Evolutionary conservation across 192 early-diverging fungal genomes (phyloP).

Genomic region (Mortierella claussenii): DNA sequence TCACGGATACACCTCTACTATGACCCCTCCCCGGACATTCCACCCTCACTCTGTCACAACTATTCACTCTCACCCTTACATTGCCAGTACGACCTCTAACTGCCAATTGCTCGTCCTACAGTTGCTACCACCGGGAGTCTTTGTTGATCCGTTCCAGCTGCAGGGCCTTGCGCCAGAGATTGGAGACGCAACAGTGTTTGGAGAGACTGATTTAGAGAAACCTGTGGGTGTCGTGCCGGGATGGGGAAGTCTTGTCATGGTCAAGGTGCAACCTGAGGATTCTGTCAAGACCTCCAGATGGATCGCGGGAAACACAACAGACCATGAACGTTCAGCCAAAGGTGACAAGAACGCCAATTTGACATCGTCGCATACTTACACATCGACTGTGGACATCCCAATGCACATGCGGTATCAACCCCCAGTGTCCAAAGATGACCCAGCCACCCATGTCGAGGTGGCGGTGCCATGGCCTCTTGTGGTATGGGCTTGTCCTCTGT

Average conservation of each 20-base stretch:
- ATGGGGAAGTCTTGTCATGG: conserved; percentile 47
- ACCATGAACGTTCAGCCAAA: no score
- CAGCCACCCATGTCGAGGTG: conserved; percentile 27
- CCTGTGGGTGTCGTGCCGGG: conserved; percentile 45
- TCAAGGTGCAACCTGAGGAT: conserved; percentile 40
- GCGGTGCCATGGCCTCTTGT: conserved; percentile 43
- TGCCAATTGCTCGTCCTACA: conserved; percentile 41
- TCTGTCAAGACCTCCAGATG: conserved; percentile 38
- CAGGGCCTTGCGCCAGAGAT: conserved; percentile 46
- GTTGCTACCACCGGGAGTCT: conserved; percentile 36
- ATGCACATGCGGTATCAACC: conserved; percentile 53
- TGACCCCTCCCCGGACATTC: conserved; percentile 40
- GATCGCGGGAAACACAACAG: conserved; percentile 3
- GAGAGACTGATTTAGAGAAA: conserved; percentile 50
- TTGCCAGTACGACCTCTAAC: conserved; percentile 19
- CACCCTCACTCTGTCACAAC: conserved; percentile 49
- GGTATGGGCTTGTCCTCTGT: conserved; percentile 29
- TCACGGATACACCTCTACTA: conserved; percentile 35
- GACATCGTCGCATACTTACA: background rate
- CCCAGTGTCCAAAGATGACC: conserved; percentile 14
- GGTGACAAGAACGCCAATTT: background rate
- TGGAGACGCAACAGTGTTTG: conserved; percentile 34
- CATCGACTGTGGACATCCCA: conserved; percentile 34
- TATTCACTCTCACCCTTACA: conserved; percentile 40
- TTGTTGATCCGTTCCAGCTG: conserved; percentile 51